Base-by-base conservation (phyloP, 257 asterid species). In the Buddleja alternifolia region DNA sequence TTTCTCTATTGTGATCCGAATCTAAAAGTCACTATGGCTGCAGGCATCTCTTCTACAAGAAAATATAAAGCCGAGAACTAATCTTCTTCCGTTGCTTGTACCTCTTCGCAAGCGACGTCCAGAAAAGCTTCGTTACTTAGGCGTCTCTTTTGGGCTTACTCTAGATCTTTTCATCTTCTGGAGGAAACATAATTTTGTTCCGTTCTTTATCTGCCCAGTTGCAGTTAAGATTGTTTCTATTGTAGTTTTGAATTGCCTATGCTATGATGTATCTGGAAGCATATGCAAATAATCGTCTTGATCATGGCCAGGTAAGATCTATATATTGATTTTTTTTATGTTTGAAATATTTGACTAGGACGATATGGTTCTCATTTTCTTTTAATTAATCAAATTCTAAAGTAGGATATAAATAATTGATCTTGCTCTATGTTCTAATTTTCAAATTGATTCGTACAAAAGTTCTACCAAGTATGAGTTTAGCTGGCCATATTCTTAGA, bases 121-220 rank as follows among this genome's bases (percentile, higher is more conserved):
- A 20, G 99, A 93, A 77, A 90, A 84, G 76, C 96, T 91, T 73
- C 96, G 90, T 60, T 94, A 94, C 68, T 75, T 91, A 50, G 96
- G 99, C 8, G 99, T 91, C 55, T 94, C 99, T 4, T 94, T 94
- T 73, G 97, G 97, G 57, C 97, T 94, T 59, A 91, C 96, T 56
- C 81, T 78, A 64, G 95, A 91, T 69, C 99, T 94, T 74, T 87
- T 89, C 71, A 84, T 95, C 53, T 94, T 94, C 66, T 94, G 99
- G 99, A 89, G 90, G 85, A 94, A 78, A 63, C 99, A 83, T 71
- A 86, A 82, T 75, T 94, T 90, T 78, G 93, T 83, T 74, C 99
- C 99, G 17, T 94, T 94, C 82, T 94, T 84, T 75, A 86, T 91
- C 60, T 82, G 91, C 78, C 78, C 78, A 36, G 73, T 77, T 73